Percentiles rank a stretch among this genome's conserved stretches.
Conservation (phyloP, 441 rosid species). For the Corymbia calophylla region DNA sequence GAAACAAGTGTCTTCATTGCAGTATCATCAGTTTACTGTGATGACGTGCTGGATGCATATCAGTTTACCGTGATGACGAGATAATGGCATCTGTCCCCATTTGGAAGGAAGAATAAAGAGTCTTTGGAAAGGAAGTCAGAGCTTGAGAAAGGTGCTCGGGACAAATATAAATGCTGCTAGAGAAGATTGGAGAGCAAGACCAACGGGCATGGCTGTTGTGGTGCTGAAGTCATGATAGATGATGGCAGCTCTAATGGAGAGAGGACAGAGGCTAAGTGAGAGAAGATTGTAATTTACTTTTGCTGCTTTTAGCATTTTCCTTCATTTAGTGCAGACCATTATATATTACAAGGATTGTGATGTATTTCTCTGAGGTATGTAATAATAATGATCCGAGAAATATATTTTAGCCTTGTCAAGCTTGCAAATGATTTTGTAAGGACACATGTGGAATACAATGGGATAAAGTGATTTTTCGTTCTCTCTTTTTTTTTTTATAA, state of each 20-base stretch:
- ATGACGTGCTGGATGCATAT: too few relatives aligned
- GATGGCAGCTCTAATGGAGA: not conserved
- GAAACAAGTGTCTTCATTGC: too few relatives aligned
- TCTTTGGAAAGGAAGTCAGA: not conserved
- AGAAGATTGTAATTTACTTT: not conserved
- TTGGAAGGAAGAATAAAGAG: too few relatives aligned
- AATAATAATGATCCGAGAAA: not conserved
- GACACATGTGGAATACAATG: not conserved
- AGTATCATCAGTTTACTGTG: too few relatives aligned
- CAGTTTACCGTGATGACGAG: too few relatives aligned
- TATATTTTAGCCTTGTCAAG: not conserved
- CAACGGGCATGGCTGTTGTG: constrained; percentile 36
- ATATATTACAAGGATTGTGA: not conserved
- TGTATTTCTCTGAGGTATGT: not conserved
- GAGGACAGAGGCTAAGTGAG: not conserved
- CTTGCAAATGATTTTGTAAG: not conserved
- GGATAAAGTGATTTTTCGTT: not conserved
- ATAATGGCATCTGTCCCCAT: too few relatives aligned
- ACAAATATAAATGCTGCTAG: constrained; percentile 1
- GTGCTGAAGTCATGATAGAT: constrained; percentile 38
- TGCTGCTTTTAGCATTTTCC: not conserved
- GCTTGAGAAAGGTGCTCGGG: constrained; percentile 12
- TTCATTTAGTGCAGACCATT: not conserved
- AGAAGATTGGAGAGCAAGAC: constrained; percentile 13
- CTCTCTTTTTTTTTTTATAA: too few relatives aligned